Base-by-base conservation (phyloP, 345 rosid species). In the Aquilaria yunnanensis region DNA sequence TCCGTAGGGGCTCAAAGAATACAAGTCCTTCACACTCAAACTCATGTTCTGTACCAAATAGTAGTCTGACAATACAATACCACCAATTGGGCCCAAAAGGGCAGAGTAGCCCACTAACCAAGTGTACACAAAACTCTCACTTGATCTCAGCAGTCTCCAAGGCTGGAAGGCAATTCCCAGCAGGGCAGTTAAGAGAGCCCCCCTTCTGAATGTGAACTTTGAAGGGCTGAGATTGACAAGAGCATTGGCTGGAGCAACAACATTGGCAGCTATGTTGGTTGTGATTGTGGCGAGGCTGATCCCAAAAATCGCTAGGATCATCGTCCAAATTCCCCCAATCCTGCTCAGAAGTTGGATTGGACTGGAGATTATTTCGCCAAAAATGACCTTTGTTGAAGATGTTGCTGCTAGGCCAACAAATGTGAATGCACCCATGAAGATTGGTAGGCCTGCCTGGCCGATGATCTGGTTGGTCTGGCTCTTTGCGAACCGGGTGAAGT, bases 31-130 rank as follows among this genome's bases (percentile, higher is more conserved):
- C 47, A 83, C 52, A 51, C 73, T 83, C n/a, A 93, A 68, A 32
- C 72, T 74, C 32, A 62, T 76, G 23, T 68, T 55, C 5, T 60
- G 84, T 68, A 93, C 72, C 1, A 90, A 75, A 60, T 88, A 90
- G 70, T 93, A 93, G 80, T 93, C 98, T 0, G 79, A 80, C 6
- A 93, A 57, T 14, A 93, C 32, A 52, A 93, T 77, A 16, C 96
- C 97, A 0, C 94, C 94, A 14, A 90, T 88, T 0, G 98, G 97
- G 57, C 98, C 98, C 45, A 93, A 64, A 45, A 93, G 69, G 0
- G 97, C 98, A 0, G 98, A 93, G 74, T 93, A 90, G 0, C 98
- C 94, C 9, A 93, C 83, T 16, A 90, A 72, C 98, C 98, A 93
- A 0, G 97, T 93, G 59, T 93, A 88, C 29, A 93, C 96, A 66